These are phyloP conservation scores for Ogataea allantospora DNA, from an alignment of 805 yeast genomes.

Conservation along the genomic window DNA sequence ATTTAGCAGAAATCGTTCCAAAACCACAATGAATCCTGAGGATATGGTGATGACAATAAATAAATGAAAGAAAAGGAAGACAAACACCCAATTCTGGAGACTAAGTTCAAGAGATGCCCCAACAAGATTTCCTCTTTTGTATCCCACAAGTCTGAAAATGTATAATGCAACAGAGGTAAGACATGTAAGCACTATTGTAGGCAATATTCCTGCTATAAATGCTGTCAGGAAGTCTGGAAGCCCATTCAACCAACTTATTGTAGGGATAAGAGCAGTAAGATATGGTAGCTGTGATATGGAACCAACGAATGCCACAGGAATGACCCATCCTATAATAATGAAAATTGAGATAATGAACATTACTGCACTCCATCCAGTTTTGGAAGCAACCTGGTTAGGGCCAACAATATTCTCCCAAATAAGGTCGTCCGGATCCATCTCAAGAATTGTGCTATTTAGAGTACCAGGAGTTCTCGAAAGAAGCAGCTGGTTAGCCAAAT, in stretches of 20 bases:
- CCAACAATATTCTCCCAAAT: constrained; percentile 63
- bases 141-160: constrained; percentile 53
- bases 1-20: constrained; percentile 59
- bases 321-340: constrained; percentile 62
- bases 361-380: constrained; percentile 38
- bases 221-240: constrained; percentile 54
- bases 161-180: constrained; percentile 63
- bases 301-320: constrained; percentile 82
- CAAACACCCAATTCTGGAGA: constrained; percentile 74
- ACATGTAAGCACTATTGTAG: constrained; percentile 62
- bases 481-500: constrained; percentile 60
- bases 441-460: constrained; percentile 44
- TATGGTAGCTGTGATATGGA: constrained; percentile 72
- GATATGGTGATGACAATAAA: constrained; percentile 84
- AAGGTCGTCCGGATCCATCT: constrained; percentile 64
- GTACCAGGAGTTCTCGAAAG: constrained; percentile 42
- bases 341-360: constrained; percentile 47
- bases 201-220: constrained; percentile 59
- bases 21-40: constrained; percentile 66
- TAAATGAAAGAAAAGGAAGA: constrained; percentile 76
- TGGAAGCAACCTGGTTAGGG: constrained; percentile 36
- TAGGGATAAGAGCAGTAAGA: constrained; percentile 59
- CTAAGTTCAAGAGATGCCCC: constrained; percentile 65
- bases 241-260: constrained; percentile 50
- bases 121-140: constrained; percentile 57